Evolutionary conservation across 2,329 filamentous ascomycete species (phyloP).

Genomic region (Exserohilum turcica): DNA sequence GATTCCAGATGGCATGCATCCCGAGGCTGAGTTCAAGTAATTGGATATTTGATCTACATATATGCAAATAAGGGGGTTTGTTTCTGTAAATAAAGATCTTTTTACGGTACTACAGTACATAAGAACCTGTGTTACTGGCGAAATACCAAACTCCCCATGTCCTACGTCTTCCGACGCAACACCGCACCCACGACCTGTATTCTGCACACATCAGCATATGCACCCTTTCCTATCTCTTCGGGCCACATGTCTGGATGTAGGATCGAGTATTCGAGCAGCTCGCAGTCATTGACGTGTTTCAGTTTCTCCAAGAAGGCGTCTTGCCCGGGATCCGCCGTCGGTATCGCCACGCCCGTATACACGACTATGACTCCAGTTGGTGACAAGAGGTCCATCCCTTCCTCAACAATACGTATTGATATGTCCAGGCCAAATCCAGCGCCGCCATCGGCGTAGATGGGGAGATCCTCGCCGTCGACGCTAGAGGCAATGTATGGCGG

Average conservation of each 20-base stretch:
- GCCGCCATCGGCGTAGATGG: slow-evolving; percentile 33
- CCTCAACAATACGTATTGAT: slow-evolving; percentile 27
- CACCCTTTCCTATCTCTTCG: slow-evolving; percentile 30
- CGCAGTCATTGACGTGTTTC: slow-evolving; percentile 15
- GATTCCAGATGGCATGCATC: slow-evolving; percentile 43
- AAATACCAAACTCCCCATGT: neutral
- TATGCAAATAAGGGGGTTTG: neutral
- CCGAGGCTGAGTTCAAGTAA: slow-evolving; percentile 37
- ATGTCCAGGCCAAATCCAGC: slow-evolving; percentile 29
- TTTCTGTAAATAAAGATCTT: neutral
- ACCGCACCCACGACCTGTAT: slow-evolving; percentile 33
- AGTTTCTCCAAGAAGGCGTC: slow-evolving; percentile 28
- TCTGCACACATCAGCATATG: slow-evolving; percentile 31
- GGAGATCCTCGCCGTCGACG: slow-evolving; percentile 24
- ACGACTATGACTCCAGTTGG: slow-evolving; percentile 23
- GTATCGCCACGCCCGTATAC: slow-evolving; percentile 31
- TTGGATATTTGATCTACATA: neutral
- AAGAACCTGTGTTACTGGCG: slow-evolving; percentile 7
- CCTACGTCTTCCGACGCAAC: slow-evolving; percentile 8
- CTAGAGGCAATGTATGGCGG: slow-evolving; percentile 34
- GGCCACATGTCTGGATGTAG: slow-evolving; percentile 34
- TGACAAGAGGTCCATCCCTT: slow-evolving; percentile 25
- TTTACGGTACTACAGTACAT: neutral
- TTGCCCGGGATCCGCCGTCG: slow-evolving; percentile 18
- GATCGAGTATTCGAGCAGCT: slow-evolving; percentile 26